Evolutionary conservation across 768 basidiomycete genomes (phyloP), one percentile per base, ranked within the genome.

Genomic region (Plicaturopsis crispa): DNA sequence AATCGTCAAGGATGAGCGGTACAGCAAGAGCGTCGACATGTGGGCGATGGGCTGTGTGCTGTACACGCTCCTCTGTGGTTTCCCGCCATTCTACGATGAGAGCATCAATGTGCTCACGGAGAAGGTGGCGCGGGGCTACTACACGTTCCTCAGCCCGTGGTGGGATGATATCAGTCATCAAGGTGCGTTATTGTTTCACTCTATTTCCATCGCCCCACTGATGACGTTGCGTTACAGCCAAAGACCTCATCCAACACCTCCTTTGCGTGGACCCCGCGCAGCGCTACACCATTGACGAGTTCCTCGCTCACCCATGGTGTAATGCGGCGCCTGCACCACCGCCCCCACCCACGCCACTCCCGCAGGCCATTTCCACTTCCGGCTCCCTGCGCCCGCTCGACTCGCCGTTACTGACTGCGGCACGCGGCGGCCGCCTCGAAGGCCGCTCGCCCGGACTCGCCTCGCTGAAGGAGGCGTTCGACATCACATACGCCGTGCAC

Each of bases 41-140:
- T 99, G 96, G 96, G 96, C 96, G 2, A 66, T 99, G 24, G 96
- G 96, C 28, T 99, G 96, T 59, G 96, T 99, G n/a, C 72, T 99
- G 1, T 99, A 99, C 64, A 99, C 96, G 2, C 71, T 98, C 2
- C 79, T 99, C 14, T 98, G 96, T 51, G 96, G 96, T 37, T 96
- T 97, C 61, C 87, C 86, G 33, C 96, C 96, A 1, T 99, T 99
- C 66, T 99, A 98, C 61, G 96, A 99, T 48, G 96, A 99, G 60
- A 93, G 88, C 54, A 99, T 99, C 63, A 91, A 86, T 50, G 91
- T 97, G 28, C 73, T 98, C 31, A 98, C 96, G 0, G 94, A 98
- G 61, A 99, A 99, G 61, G 96, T 99, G 17, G 96, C 96, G 2
- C 71, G 84, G 43, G 96, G 96, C 4, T 86, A 96, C 56, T 99